Base-by-base conservation (phyloP, 495 filamentous ascomycete species). In the Endocarpon pusillum region DNA sequence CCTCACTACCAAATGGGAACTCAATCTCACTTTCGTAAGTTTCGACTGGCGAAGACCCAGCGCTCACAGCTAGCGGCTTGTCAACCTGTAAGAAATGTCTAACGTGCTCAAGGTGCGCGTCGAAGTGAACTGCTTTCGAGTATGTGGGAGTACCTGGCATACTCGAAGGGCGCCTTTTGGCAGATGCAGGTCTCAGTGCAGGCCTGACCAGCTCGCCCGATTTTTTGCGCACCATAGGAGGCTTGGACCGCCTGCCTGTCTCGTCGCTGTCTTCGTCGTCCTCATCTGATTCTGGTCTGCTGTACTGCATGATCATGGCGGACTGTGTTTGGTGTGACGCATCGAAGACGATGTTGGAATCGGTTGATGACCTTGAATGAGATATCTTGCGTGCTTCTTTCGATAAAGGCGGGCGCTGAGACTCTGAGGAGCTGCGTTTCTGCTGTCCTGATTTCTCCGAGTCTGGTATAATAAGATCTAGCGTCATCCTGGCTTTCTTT, bases 141-240 rank as follows among this genome's bases (percentile, higher is more conserved):
- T 84, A 96, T 0, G 86, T 91, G 0, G 89, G 89, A 4, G 89
- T 97, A 9, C 91, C 91, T 4, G 89, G 89, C 84, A 96, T 91
- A 54, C 87, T 94, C 0, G 80, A 92, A 1, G 85, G 86, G 26
- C 91, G 75, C 39, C 83, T 68, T 32, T 72, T 67, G 30, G 53
- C 41, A 2, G 75, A 78, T 3, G 81, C 55, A 18, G 77, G 73
- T 32, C 87, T 76, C 25, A 97, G 64, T 1, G 89, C 92, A 3
- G 89, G 92, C 42, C 87, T 75, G 33, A 97, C 89, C 33, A 96
- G 67, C 54, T 97, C 89, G 17, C 89, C 89, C 24, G 89, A 96
- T 66, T 97, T 97, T 65, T 97, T 97, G 36, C 89, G 74, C 34
- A 97, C 74, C 75, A 96, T 83, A 15, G 73, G 73, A 15, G 84